Conservation (phyloP, 805 yeast species). For the Pichia paraexigua region DNA sequence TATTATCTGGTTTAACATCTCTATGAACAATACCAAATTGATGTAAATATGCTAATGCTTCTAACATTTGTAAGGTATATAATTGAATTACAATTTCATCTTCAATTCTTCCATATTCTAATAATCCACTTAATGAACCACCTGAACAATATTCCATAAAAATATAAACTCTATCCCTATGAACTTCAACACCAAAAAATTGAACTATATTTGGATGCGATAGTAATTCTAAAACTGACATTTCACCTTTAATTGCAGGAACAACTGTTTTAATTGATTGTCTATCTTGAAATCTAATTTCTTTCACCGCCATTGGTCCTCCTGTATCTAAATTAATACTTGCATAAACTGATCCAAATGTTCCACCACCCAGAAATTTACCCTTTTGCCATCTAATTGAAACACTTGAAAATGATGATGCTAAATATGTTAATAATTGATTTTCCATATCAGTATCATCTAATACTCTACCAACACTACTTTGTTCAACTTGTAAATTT, state of each 20-base stretch:
- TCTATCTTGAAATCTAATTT: constrained; percentile 81
- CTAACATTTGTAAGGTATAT: constrained; percentile 85
- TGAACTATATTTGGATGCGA: constrained; percentile 96
- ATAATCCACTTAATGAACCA: constrained; percentile 78
- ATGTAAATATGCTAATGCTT: constrained; percentile 91
- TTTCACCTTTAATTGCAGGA: constrained; percentile 88
- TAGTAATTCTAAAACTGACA: constrained; percentile 91
- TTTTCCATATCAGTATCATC: constrained; percentile 84
- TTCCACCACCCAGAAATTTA: constrained; percentile 86
- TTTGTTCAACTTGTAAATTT: constrained; percentile 35
- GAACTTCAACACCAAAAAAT: constrained; percentile 95
- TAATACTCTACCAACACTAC: constrained; percentile 74
- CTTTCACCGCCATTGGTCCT: constrained; percentile 94
- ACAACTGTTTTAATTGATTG: constrained; percentile 78
- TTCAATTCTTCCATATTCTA: constrained; percentile 90
- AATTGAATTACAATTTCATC: constrained; percentile 90
- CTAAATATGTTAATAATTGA: constrained; percentile 76
- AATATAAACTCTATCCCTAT: constrained; percentile 86
- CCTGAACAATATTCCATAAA: constrained; percentile 98
- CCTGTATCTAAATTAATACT: constrained; percentile 93
- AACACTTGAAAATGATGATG: constrained; percentile 81
- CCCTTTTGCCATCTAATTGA: constrained; percentile 98
- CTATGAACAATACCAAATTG: constrained; percentile 94
- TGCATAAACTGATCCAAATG: constrained; percentile 90
- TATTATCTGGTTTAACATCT: constrained; percentile 93